Base-by-base conservation (phyloP, 257 asterid genomes). In the Schizonepeta tenuifolia region DNA sequence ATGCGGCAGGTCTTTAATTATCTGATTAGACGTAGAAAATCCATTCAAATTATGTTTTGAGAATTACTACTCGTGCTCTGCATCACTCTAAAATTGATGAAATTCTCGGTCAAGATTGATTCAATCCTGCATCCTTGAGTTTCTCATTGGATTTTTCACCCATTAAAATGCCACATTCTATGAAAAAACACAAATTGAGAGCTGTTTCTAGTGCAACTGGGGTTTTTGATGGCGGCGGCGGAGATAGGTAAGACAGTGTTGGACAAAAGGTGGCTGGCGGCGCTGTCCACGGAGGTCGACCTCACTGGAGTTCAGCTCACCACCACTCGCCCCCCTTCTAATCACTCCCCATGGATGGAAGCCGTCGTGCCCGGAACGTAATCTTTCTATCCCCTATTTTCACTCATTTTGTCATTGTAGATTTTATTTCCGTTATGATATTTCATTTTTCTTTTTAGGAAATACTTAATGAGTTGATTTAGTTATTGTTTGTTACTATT, bases 291-390 rank as follows among this genome's bases (percentile, higher is more conserved):
- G 38, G 95, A 93, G 71, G 88, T 93, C 31, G 82, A 83, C 51
- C 75, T 83, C 65, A 83, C 88, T 64, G 98, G 97, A 68, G 84
- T 83, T 71, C 79, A 91, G 80, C 93, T 93, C 75, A 91, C 97
- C 72, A 93, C 98, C 75, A 87, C 85, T 53, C 75, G 78, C 15
- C 96, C 96, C 36, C 98, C 88, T 10, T 46, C 91, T 3, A 75
- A 65, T 33, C 82, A 87, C 28, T 28, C 86, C 36, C 91, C 96
- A 11, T 93, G 98, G 98, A 86, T 91, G 83, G 89, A 91, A 77
- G 98, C 98, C 21, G 86, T 81, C n/a, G 80, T 93, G 53, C 98
- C 98, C 64, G 98, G 97, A 91, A 93, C 98, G 98, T 93, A 85
- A 85, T 75, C 26, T 44, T 12, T 13, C 49, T 44, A 12, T 44